Evolutionary conservation across 2,329 filamentous ascomycete genomes (phyloP).

Genomic region (Penicillium sclerotigenum): DNA sequence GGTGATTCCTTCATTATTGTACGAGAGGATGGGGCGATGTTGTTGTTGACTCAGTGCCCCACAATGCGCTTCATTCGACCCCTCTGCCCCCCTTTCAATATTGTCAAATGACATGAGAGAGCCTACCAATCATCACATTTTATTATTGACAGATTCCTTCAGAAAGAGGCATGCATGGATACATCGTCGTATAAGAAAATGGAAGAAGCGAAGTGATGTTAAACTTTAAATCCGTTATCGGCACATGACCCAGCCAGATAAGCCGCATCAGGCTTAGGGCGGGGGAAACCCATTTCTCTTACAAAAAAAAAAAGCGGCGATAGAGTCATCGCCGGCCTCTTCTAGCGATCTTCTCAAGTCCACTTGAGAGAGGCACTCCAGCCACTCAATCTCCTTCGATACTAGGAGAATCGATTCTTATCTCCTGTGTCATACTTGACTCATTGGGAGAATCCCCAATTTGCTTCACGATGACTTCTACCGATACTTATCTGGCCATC

Average conservation of each 20-base stretch:
- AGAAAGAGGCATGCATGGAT: not conserved
- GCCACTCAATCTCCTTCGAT: constrained; percentile 21
- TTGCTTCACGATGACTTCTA: constrained; percentile 33
- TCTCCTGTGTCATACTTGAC: constrained; percentile 5
- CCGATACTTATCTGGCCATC: constrained; percentile 36
- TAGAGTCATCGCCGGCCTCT: constrained; percentile 25
- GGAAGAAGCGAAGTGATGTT: not conserved
- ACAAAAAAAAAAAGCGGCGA: constrained; percentile 19
- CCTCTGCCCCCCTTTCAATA: not conserved
- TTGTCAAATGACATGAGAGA: not conserved
- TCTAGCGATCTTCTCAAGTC: constrained; percentile 22
- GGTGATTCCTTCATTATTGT: not conserved
- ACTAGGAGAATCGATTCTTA: constrained; percentile 15
- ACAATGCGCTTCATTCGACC: not conserved
- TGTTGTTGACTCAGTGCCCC: not conserved
- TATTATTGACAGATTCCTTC: not conserved
- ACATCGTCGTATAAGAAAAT: not conserved
- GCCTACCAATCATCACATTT: not conserved
- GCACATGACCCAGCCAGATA: constrained; percentile 21
- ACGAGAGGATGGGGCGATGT: not conserved
- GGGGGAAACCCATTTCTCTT: constrained; percentile 23
- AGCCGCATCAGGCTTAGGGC: constrained; percentile 24
- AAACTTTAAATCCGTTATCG: constrained; percentile 14
- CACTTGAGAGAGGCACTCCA: constrained; percentile 25
- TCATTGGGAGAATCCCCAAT: constrained; percentile 10